Conservation (phyloP, 1,139 yeast genomes). For the Yarrowia galli region DNA sequence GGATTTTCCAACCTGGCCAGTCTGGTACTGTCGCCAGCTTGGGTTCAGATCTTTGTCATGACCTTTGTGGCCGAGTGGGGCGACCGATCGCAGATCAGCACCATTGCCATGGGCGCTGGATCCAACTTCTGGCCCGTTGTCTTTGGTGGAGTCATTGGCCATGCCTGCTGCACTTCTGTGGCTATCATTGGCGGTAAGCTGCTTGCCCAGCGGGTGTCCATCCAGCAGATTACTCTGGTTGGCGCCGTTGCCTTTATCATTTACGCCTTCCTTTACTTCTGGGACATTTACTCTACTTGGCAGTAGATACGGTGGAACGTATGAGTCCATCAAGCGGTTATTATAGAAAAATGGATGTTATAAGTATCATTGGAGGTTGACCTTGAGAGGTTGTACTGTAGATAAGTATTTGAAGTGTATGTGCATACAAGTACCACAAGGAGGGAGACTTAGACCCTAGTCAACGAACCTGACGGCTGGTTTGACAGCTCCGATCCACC, state of each 20-base stretch:
- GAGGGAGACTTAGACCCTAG: too few species aligned
- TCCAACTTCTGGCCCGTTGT: constrained; percentile 90
- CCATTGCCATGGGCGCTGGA: constrained; percentile 99
- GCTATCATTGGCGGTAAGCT: constrained; percentile 96
- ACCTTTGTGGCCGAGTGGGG: constrained; percentile 99
- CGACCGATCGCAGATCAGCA: constrained; percentile 96
- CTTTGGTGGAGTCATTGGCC: constrained; percentile 89
- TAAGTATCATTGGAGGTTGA: too few species aligned
- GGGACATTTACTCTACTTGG: constrained; percentile 51
- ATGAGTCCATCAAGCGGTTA: not conserved
- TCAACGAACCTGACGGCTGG: too few species aligned
- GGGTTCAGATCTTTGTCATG: constrained; percentile 96
- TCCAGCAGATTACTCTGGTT: constrained; percentile 90
- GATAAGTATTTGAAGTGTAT: too few species aligned
- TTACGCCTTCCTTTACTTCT: constrained; percentile 81
- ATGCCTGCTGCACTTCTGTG: constrained; percentile 83
- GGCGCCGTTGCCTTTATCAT: constrained; percentile 87
- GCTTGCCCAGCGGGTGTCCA: constrained; percentile 84
- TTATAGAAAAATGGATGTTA: constrained; percentile 6
- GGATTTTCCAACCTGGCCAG: constrained; percentile 62
- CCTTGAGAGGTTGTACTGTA: not conserved
- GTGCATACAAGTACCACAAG: too few species aligned
- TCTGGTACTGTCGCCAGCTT: constrained; percentile 79
- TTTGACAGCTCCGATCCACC: too few species aligned
- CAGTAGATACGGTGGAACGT: not conserved